A percentile compares a stretch with the other conserved stretches of the same genome.
phyloP scores from a whole-genome alignment of 2,329 filamentous ascomycete species.

The Venturiaceae sp. region DNA sequence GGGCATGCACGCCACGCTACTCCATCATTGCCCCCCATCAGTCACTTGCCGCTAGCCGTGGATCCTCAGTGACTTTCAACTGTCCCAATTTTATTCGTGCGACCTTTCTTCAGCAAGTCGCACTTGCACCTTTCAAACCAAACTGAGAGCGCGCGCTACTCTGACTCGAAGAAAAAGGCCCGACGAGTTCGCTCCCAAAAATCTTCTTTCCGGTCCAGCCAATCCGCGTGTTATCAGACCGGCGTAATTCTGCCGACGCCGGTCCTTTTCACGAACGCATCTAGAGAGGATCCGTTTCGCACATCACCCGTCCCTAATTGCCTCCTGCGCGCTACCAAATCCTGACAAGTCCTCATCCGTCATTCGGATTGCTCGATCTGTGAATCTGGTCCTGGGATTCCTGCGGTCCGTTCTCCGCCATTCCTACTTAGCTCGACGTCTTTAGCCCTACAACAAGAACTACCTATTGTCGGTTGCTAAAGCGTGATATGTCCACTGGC shows the following conservation, averaged over 20 bases:
- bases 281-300: constrained; percentile 29
- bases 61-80: neutral
- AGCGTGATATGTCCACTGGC: constrained; percentile 31
- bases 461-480: constrained; percentile 1
- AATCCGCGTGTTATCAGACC: constrained; percentile 15
- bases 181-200: constrained; percentile 8
- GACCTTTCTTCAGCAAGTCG: neutral
- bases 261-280: constrained; percentile 19
- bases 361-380: constrained; percentile 17
- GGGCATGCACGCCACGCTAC: constrained; percentile 24
- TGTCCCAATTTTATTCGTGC: constrained; percentile 2
- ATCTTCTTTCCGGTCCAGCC: neutral
- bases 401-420: constrained; percentile 12
- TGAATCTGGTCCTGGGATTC: constrained; percentile 12
- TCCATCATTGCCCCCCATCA: constrained; percentile 16
- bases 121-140: neutral
- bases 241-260: constrained; percentile 28
- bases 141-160: neutral
- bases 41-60: constrained; percentile 18
- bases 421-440: constrained; percentile 11
- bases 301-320: constrained; percentile 37
- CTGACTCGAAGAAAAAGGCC: neutral
- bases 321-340: constrained; percentile 25
- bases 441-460: constrained; percentile 9
- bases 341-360: constrained; percentile 17